Conservation (phyloP, 805 yeast species). For the Kuraishia cidri region DNA sequence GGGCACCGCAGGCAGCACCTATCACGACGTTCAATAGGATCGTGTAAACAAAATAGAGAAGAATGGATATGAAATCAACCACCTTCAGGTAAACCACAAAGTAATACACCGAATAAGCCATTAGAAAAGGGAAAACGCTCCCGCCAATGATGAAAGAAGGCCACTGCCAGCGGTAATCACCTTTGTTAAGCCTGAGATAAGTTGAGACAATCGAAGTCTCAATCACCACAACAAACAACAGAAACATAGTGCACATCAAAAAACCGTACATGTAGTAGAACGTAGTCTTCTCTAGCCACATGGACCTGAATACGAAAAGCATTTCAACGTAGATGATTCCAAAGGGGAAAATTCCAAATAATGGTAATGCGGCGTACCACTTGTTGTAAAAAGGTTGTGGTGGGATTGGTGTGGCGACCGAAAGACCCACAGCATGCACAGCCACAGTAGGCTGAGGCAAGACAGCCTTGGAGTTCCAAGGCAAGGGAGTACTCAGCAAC, state of each 20-base stretch:
- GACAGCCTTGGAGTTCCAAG: not conserved
- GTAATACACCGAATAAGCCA: constrained; percentile 61
- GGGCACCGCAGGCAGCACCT: constrained; percentile 68
- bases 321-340: constrained; percentile 76
- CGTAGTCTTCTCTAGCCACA: constrained; percentile 75
- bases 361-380: constrained; percentile 23
- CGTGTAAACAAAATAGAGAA: constrained; percentile 68
- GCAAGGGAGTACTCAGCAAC: not conserved
- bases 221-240: constrained; percentile 52
- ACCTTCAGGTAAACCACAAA: constrained; percentile 47
- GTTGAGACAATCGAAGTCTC: constrained; percentile 68
- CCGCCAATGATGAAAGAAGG: constrained; percentile 61
- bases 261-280: constrained; percentile 79
- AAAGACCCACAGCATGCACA: constrained; percentile 1
- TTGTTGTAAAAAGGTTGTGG: constrained; percentile 26
- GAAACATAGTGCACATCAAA: constrained; percentile 47
- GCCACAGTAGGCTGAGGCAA: not conserved
- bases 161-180: constrained; percentile 80
- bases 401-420: constrained; percentile 15
- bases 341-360: constrained; percentile 72
- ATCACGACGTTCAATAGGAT: constrained; percentile 51
- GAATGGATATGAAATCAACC: constrained; percentile 54
- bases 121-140: constrained; percentile 66
- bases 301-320: constrained; percentile 59
- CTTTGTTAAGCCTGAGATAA: constrained; percentile 43